These are phyloP conservation scores for Mycena polygramma DNA, from an alignment of 768 basidiomycete genomes.

Conservation along the genomic window DNA sequence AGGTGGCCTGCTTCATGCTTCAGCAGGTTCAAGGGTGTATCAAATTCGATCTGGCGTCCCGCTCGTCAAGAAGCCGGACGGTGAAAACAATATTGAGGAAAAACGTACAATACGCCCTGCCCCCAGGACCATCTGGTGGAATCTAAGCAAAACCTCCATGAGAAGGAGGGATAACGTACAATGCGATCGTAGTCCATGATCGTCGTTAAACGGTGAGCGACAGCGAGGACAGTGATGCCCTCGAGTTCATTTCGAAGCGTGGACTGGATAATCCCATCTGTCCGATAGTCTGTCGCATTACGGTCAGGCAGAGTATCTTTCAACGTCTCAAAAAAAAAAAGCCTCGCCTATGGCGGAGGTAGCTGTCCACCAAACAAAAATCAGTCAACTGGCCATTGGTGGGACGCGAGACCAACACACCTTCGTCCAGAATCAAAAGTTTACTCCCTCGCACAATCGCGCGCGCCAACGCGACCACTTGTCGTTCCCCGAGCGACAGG, in stretches of 20 bases:
- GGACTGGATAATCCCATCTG: conserved; percentile 68
- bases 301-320: conserved; percentile 16
- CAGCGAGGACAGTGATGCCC: conserved; percentile 64
- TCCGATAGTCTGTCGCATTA: conserved; percentile 62
- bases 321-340: too few relatives aligned
- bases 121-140: conserved; percentile 1
- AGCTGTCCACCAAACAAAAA: conserved; percentile 44
- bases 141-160: not conserved
- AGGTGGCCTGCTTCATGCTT: conserved; percentile 55
- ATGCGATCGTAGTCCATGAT: conserved; percentile 76
- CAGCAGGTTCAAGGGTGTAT: conserved; percentile 61
- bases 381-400: not conserved
- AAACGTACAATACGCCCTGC: conserved; percentile 2
- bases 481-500: conserved; percentile 71
- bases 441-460: conserved; percentile 71
- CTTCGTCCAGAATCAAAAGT: conserved; percentile 70
- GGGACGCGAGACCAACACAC: conserved; percentile 37
- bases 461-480: conserved; percentile 70
- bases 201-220: conserved; percentile 70
- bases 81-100: not conserved
- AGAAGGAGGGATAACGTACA: conserved; percentile 43
- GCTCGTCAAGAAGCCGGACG: not conserved
- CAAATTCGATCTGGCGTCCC: conserved; percentile 59
- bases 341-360: conserved; percentile 58
- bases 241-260: conserved; percentile 63